Evolutionary conservation across 306 rosid genomes (phyloP), one percentile per base, ranked within the genome.

Genomic region (Begonia fuchsioides): DNA sequence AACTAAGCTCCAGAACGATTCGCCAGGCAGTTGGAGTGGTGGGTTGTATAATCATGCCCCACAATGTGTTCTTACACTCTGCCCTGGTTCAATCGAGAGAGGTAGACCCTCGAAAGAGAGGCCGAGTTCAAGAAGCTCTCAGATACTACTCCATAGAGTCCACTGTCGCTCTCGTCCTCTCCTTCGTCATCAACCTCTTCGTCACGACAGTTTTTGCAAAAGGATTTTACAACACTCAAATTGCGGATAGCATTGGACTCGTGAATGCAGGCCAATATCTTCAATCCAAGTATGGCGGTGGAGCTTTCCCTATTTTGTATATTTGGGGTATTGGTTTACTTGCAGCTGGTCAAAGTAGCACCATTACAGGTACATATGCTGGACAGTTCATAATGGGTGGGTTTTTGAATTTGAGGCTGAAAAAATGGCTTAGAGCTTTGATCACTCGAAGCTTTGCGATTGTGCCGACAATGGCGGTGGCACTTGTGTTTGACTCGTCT

Each of bases 381-480:
- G 98, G 98, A 14, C 98, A 92, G 56, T 92, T 92, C 59, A 92
- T 92, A 62, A 92, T 92, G 98, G 94, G 94, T 11, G 98, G 98
- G 40, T 92, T 92, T 60, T 70, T 92, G 32, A 74, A 85, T 69
- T 65, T 92, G 57, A 81, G 65, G 80, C 51, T 92, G 79, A 85
- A 92, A 64, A 92, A 92, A 72, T 92, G 98, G 98, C 51, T 73
- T 9, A 73, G 98, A 71, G 79, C 98, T 3, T 65, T 92, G 60
- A 92, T 92, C 15, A 92, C 98, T 0, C 77, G 98, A 58, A 82
- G 94, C 62, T 92, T 17, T 12, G 96, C 98, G 13, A 85, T 92
- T 39, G 57, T 85, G 26, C 98, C 98, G 14, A 92, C 98, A 12
- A 77, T 92, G 49, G 73, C 68, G 13, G 94, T 92, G 3, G 98